Base-by-base conservation (phyloP, 106 monocot species). In the Triglochin maritima region DNA sequence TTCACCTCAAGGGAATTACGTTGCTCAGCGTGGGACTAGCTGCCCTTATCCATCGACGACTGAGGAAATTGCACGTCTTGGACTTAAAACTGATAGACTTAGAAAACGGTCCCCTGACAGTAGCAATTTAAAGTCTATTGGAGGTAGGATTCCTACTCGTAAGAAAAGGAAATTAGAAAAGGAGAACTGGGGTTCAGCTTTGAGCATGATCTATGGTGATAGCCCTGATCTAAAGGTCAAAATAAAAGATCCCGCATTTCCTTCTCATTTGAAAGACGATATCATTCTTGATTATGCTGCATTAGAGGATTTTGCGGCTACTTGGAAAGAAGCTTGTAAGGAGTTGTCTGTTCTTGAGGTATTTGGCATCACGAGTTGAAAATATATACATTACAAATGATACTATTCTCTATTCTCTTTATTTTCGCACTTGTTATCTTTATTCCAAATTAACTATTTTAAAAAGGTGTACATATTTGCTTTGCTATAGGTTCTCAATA, bases 31-130 rank as follows among this genome's bases (percentile, higher is more conserved):
- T 83, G 73, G 81, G 9, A 84, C 78, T 64, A 93, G 77, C 57
- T 96, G 91, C 77, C 96, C 96, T 51, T 96, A 96, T 76, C 91
- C 96, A 63, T 96, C 96, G 71, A 87, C 79, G 60, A 72, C 83
- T 58, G 96, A 96, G 79, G 96, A 96, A 67, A 82, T 85, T 79
- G 70, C 49, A 43, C 81, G 96, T 47, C 88, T 91, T 70, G 86
- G 87, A 15, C 69, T 88, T 70, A 84, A 84, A 74, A 46, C 55
- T 65, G 72, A 70, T 42, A 56, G 16, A 45, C 55, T 10, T 9
- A 56, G 15, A 76, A 77, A 62, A 49, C 46, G 51, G 44, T 50
- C 68, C 13, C 57, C 48, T 12, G 63, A 2, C 4, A 68, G 41
- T 56, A 45, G 70, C 15, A 69, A 78, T 11, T 9, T 51, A 63